Conservation (phyloP, 805 yeast species). For the Cyberlindnera maritima region DNA sequence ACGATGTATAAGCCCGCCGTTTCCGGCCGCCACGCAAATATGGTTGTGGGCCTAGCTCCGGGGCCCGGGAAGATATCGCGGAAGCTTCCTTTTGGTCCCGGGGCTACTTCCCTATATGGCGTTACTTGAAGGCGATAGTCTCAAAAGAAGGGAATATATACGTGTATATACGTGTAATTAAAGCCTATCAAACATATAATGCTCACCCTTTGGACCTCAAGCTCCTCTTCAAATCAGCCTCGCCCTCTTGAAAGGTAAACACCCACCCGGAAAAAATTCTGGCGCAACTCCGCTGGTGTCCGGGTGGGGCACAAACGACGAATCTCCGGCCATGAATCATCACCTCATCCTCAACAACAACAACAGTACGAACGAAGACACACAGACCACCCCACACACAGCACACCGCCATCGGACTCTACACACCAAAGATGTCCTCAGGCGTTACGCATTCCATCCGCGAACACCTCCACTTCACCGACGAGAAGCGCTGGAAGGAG, state of each 20-base stretch:
- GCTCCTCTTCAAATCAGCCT: too few species aligned
- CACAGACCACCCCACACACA: not conserved
- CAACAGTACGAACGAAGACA: not conserved
- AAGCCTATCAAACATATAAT: too few species aligned
- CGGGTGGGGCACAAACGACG: not conserved
- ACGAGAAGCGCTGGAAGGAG: conserved; percentile 82
- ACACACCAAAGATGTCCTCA: not conserved
- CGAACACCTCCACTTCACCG: conserved; percentile 64
- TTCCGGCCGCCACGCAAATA: too few species aligned
- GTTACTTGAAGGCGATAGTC: too few species aligned
- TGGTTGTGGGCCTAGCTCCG: too few species aligned
- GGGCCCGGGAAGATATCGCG: too few species aligned
- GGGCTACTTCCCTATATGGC: too few species aligned
- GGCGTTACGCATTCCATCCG: conserved; percentile 42
- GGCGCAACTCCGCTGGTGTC: conserved; percentile 2
- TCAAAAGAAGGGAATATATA: too few species aligned
- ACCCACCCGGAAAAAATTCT: not conserved
- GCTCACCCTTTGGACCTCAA: too few species aligned
- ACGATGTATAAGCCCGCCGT: too few species aligned
- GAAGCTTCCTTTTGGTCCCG: too few species aligned
- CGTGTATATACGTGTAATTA: too few species aligned
- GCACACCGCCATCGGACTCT: not conserved
- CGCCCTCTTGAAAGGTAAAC: not conserved
- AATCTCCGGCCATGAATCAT: not conserved
- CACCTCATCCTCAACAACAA: not conserved